Conservation (phyloP, 2,329 filamentous ascomycete species). For the Stagonosporopsis rhizophila region DNA sequence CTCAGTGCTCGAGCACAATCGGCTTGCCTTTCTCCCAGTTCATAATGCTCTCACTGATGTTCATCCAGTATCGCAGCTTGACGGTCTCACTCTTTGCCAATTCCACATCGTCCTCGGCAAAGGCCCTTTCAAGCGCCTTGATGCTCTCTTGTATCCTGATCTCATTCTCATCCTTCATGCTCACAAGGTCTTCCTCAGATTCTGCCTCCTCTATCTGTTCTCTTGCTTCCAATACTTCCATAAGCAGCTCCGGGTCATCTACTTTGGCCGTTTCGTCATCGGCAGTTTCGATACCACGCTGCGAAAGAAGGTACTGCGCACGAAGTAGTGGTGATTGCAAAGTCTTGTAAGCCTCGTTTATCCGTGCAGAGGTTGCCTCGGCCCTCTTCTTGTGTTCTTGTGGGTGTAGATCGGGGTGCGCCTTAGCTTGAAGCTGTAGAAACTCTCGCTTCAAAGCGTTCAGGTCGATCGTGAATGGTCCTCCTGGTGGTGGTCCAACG, state of each 20-base stretch:
- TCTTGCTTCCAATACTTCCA: constrained; percentile 77
- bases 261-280: constrained; percentile 78
- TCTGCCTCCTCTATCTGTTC: constrained; percentile 65
- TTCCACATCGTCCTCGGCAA: constrained; percentile 70
- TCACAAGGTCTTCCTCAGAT: constrained; percentile 68
- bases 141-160: constrained; percentile 70
- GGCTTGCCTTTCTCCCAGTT: constrained; percentile 83
- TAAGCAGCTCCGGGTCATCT: constrained; percentile 74
- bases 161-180: constrained; percentile 71
- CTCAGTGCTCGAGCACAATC: constrained; percentile 62
- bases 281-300: constrained; percentile 77
- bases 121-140: constrained; percentile 66
- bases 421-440: constrained; percentile 77
- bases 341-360: constrained; percentile 93
- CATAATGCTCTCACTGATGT: constrained; percentile 79
- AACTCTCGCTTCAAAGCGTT: constrained; percentile 81
- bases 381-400: constrained; percentile 64
- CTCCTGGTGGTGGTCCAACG: constrained; percentile 75
- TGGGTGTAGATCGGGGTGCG: constrained; percentile 73
- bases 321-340: constrained; percentile 78
- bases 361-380: constrained; percentile 78
- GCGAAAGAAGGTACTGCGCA: constrained; percentile 83
- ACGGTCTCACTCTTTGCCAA: constrained; percentile 75
- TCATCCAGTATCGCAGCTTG: constrained; percentile 86
- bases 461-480: constrained; percentile 77